Conservation (phyloP, 306 rosid species). For the Prunus campanulata region DNA sequence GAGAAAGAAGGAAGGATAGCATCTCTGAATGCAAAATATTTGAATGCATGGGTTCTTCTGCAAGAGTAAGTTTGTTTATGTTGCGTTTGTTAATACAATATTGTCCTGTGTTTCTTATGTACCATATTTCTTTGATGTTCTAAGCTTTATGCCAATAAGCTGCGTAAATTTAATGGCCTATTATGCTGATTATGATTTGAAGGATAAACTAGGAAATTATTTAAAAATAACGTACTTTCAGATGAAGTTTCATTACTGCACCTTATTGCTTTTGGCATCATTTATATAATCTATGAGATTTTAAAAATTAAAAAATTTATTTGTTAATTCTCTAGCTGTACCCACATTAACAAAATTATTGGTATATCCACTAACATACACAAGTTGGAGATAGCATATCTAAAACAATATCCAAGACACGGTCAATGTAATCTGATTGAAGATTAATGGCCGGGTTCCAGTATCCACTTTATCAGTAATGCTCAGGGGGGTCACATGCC, state of each 20-base stretch:
- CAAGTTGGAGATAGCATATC: not conserved
- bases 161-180: not conserved
- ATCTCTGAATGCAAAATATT: conserved; percentile 59
- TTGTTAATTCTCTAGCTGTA: not conserved
- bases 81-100: not conserved
- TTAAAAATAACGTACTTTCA: not conserved
- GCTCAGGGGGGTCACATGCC: too few relatives aligned
- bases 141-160: not conserved
- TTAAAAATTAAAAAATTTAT: not conserved
- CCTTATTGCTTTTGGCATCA: not conserved
- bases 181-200: not conserved
- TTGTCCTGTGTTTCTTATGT: not conserved
- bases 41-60: conserved; percentile 48
- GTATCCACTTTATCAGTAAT: not conserved
- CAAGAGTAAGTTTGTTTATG: conserved; percentile 50
- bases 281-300: not conserved
- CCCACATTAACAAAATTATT: not conserved
- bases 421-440: not conserved
- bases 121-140: not conserved
- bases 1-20: conserved; percentile 55
- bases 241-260: not conserved
- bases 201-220: not conserved
- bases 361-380: not conserved
- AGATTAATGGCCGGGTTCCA: not conserved
- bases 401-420: not conserved